Base-by-base conservation (phyloP, 1,284 basidiomycete genomes). In the Erythrobasidium hasegawianum region DNA sequence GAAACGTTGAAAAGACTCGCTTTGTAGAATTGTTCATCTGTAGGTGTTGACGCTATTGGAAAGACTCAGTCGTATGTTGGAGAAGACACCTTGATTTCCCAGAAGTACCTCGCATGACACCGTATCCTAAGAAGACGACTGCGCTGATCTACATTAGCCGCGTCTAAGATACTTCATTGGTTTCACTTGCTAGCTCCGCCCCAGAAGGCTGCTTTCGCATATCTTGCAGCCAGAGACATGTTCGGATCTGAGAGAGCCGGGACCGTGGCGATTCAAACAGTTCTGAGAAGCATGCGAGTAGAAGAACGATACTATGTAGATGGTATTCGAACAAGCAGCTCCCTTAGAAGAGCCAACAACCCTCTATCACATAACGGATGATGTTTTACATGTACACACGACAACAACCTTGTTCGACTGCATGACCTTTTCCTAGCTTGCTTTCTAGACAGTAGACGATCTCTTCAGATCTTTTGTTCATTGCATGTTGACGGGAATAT, bases 161-260 rank as follows among this genome's bases (percentile, higher is more conserved):
- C 9, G 20, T 22, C 26, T 20, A n/a, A n/a, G 7, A 18, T 47
- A 4, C 8, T 8, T 24, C 8, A 16, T 5, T 14, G 43, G 4
- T 47, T n/a, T 5, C 14, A 47, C 43, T 47, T 47, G 16, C 43
- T 47, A 14, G n/a, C 43, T n/a, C 43, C 43, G 43, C 43, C 43
- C 43, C 43, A 47, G 43, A 47, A 47, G 43, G 43, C 43, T 8
- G 43, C 43, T 14, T 24, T n/a, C 22, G n/a, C 83, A 90, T 84
- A 59, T 86, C 84, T 73, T 94, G n/a, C 43, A 18, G 43, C 43
- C 16, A 24, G n/a, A 18, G 43, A 47, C 43, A 47, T 47, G 43
- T n/a, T 47, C 16, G 33, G 33, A 33, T 33, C 33, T 33, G 33
- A 11, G 11, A 33, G 33, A 33, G 33, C 33, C 33, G 33, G 33